Base-by-base conservation (phyloP, 352 stramenopile species). In the Paralagenidium karlingii region DNA sequence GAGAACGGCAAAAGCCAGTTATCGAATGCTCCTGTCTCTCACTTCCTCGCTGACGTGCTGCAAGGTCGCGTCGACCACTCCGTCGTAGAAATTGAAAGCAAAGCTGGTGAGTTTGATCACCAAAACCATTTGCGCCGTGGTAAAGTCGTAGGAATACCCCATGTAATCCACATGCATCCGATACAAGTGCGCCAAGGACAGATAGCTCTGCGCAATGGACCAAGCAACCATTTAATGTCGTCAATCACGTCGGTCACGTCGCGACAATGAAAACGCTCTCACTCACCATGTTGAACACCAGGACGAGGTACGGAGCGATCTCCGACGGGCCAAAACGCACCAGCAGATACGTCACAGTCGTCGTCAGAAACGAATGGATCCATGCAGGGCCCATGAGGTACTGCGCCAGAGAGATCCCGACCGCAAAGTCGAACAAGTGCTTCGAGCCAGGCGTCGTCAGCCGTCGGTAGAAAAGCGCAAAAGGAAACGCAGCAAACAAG, bases 71-170 rank as follows among this genome's bases (percentile, higher is more conserved):
- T 60, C 39, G 19, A 82, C 56, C 0, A 64, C 66, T 24, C 91
- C 91, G 55, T 98, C 94, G 63, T 95, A 89, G 41, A 96, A 78
- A 59, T 98, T 98, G 71, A 86, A 98, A 11, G 82, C 91, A 49
- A 98, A 96, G 54, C 88, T 96, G 38, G 94, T 97, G 24, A 98
- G 69, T 54, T 98, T 98, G 77, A 98, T 97, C 21, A 96, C 88
- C 20, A 98, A 57, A 26, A 97, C 65, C 89, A 96, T 96, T 53
- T 95, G 82, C 21, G 74, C 60, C 0, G 56, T 80, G 5, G 82
- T 94, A 26, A 75, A 82, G 54, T 96, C 84, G 33, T 93, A 56
- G 25, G 46, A 87, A 68, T 70, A 90, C 43, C 78, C 78, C 59
- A 97, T 87, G 53, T 98, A 98, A 58, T 98, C 94, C 26, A 97